These are phyloP conservation scores for Crithidia brevicula DNA, from an alignment of 208 protist genomes.

Conservation along the genomic window DNA sequence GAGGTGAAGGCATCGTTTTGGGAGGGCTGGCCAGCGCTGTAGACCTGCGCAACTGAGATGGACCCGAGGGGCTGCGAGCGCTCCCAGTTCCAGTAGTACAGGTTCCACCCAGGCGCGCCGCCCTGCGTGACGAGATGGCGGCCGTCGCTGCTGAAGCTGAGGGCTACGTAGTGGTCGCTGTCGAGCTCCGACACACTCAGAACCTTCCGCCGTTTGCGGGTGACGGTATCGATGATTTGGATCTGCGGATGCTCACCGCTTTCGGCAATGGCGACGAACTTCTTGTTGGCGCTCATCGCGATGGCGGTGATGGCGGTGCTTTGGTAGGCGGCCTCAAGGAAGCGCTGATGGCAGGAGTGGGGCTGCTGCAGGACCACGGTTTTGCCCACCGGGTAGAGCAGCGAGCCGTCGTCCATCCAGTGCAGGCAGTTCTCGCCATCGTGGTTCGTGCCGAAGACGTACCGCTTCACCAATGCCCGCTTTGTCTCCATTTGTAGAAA, in stretches of 20 bases:
- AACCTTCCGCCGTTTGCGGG: constrained; percentile 86
- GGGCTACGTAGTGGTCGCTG: constrained; percentile 76
- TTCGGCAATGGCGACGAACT: constrained; percentile 96
- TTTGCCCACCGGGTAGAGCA: constrained; percentile 90
- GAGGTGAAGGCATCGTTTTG: not conserved
- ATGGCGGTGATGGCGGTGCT: constrained; percentile 91
- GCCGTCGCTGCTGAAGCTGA: constrained; percentile 88
- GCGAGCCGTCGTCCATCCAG: constrained; percentile 87
- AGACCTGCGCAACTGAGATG: constrained; percentile 42
- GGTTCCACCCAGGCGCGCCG: constrained; percentile 76
- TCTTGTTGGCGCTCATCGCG: constrained; percentile 91
- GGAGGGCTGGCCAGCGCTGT: constrained; percentile 1
- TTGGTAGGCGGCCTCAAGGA: constrained; percentile 71
- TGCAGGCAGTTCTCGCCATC: constrained; percentile 70
- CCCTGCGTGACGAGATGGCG: constrained; percentile 90
- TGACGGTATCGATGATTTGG: constrained; percentile 89
- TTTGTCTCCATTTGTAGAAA: constrained; percentile 43
- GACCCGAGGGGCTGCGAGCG: constrained; percentile 85
- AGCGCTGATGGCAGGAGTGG: constrained; percentile 80
- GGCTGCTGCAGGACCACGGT: constrained; percentile 84
- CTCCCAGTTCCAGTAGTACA: constrained; percentile 94
- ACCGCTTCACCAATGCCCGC: constrained; percentile 72
- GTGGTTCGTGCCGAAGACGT: constrained; percentile 79
- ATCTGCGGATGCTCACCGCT: constrained; percentile 68
- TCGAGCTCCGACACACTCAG: constrained; percentile 77